Base-by-base conservation (phyloP, 2,329 filamentous ascomycete genomes). In the Penicillium sp. region DNA sequence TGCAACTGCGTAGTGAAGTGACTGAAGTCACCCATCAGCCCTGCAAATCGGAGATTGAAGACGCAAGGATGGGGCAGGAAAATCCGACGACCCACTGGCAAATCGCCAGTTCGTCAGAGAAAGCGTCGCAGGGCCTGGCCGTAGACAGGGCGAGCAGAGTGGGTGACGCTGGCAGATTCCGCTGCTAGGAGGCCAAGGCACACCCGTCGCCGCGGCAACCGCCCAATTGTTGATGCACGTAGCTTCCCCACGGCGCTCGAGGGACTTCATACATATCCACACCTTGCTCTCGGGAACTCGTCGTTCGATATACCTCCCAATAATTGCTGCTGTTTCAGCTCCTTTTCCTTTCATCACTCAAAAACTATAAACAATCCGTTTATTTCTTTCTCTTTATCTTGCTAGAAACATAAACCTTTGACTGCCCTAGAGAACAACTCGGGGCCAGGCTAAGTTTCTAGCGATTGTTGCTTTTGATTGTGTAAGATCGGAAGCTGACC, bases 201-300 rank as follows among this genome's bases (percentile, higher is more conserved):
- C n/a, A 12, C 14, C 43, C 35, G 70, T 73, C 72, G 70, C 70
- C 65, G 66, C 68, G 71, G 66, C 70, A 73, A 73, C 71, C 49
- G 59, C 47, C 62, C 61, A 59, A 68, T 73, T 73, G 71, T 73
- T 73, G 71, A 73, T 68, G 65, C 63, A 66, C 66, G 67, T 65
- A 47, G 23, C 50, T 30, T 42, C 50, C 47, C 30, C 47, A 46
- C 47, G 35, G 38, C 47, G 35, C 35, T 49, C 53, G 52, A 55
- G 45, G 52, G 43, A 51, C 47, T 26, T 55, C 23, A 42, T 55
- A 49, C 52, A 55, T 48, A 49, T 55, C 52, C 47, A 55, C 51
- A 53, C 51, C 51, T 53, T 53, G 40, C 42, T 47, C 51, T 38
- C 42, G 24, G 43, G 23, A 24, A 40, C 21, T 24, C 23, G 4